Evolutionary conservation across 1,284 basidiomycete genomes (phyloP).

Genomic region (Tremellales sp.): DNA sequence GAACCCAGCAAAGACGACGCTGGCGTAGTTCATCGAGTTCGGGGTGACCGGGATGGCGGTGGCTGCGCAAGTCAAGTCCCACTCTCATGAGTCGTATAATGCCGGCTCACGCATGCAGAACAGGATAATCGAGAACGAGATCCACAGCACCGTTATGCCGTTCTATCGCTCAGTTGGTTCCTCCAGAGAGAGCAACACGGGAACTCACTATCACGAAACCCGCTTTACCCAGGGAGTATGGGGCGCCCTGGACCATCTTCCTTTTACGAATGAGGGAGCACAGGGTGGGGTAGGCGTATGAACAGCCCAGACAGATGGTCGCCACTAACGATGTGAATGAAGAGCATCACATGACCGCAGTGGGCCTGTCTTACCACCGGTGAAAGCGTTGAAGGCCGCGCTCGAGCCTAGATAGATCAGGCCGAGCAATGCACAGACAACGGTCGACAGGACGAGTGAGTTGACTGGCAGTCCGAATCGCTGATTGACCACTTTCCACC

Average conservation of each 20-base stretch:
- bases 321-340: conserved; percentile 21
- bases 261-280: conserved; percentile 44
- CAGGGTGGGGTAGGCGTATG: conserved; percentile 49
- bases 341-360: background rate
- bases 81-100: background rate
- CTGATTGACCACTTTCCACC: conserved; percentile 47
- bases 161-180: conserved; percentile 29
- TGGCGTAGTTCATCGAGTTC: conserved; percentile 49
- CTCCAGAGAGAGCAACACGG: background rate
- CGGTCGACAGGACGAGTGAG: conserved; percentile 46
- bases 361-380: conserved; percentile 29
- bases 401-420: conserved; percentile 45
- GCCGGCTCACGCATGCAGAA: conserved; percentile 49
- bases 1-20: conserved; percentile 46
- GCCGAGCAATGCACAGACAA: conserved; percentile 48
- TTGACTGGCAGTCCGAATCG: conserved; percentile 47
- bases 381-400: conserved; percentile 42
- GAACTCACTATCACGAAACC: conserved; percentile 40
- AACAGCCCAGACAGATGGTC: conserved; percentile 42
- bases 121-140: conserved; percentile 48
- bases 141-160: conserved; percentile 49
- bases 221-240: conserved; percentile 48
- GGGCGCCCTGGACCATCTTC: conserved; percentile 40
- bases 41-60: conserved; percentile 47
- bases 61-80: conserved; percentile 13